Percentiles rank a stretch among this genome's conserved stretches.
phyloP scores from a whole-genome alignment of 345 rosid species.

The Clarkia xantiana region DNA sequence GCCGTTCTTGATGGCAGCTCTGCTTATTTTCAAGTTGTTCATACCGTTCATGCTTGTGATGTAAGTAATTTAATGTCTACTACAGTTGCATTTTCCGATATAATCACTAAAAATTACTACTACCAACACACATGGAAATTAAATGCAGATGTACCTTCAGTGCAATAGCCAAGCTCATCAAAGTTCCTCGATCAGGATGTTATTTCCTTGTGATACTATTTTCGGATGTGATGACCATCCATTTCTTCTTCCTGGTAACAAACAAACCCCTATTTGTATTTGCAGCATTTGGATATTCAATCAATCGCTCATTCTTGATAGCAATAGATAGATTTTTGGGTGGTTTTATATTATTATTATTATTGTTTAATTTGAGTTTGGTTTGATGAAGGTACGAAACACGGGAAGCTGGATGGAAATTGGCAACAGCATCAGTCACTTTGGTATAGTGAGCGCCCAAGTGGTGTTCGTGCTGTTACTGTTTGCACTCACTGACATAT shows the following conservation, averaged over 20 bases:
- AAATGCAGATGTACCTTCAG: slow-evolving; percentile 78
- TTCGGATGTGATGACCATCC: slow-evolving; percentile 92
- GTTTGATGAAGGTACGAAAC: slow-evolving; percentile 40
- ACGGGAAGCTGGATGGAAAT: slow-evolving; percentile 99
- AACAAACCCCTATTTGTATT: too few relatives aligned
- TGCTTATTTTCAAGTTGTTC: slow-evolving; percentile 87
- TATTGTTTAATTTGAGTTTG: neutral
- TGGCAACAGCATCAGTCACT: slow-evolving; percentile 91
- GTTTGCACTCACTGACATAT: slow-evolving; percentile 70
- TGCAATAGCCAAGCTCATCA: slow-evolving; percentile 67
- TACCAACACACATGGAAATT: neutral
- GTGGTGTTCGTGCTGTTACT: slow-evolving; percentile 86
- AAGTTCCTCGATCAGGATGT: slow-evolving; percentile 74
- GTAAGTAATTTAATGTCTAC: slow-evolving; percentile 30
- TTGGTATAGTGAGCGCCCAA: slow-evolving; percentile 92
- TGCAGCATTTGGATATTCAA: neutral
- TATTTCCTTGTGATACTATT: slow-evolving; percentile 85
- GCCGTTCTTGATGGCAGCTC: slow-evolving; percentile 96
- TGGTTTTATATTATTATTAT: neutral
- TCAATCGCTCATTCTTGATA: neutral
- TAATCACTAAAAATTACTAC: neutral
- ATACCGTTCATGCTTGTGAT: slow-evolving; percentile 93
- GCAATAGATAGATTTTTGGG: too few relatives aligned
- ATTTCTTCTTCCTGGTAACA: slow-evolving; percentile 93
- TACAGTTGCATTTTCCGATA: neutral